Conservation (phyloP, 495 filamentous ascomycete genomes). For the Aspergillus avenaceus region DNA sequence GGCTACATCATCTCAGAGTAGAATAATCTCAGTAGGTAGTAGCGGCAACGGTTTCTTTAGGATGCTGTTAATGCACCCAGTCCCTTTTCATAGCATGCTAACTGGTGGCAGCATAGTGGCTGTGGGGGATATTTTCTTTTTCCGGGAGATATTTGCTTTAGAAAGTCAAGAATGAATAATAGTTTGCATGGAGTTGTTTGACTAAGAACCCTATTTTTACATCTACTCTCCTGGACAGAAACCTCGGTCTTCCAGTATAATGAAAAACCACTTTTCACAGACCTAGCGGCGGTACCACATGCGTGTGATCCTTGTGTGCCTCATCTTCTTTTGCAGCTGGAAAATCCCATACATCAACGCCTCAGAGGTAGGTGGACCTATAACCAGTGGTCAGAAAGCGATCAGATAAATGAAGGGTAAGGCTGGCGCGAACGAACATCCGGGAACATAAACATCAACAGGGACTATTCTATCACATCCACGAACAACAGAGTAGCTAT, state of each 20-base stretch:
- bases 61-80: not conserved
- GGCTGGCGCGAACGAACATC: conserved; percentile 48
- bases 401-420: not conserved
- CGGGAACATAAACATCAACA: conserved; percentile 95
- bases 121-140: no score
- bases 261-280: not conserved
- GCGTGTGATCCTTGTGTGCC: conserved; percentile 62
- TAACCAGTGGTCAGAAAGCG: conserved; percentile 17
- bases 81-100: no score
- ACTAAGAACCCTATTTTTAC: conserved; percentile 9
- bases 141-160: no score
- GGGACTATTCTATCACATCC: conserved; percentile 94
- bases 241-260: not conserved
- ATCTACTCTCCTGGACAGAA: not conserved
- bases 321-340: conserved; percentile 91
- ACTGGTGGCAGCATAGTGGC: no score
- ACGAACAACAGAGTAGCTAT: conserved; percentile 87
- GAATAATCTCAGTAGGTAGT: no score
- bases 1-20: no score
- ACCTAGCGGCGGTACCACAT: conserved; percentile 48
- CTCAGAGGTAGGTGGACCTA: conserved; percentile 78
- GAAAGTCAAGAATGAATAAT: no score
- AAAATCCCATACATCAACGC: conserved; percentile 94
- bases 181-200: not conserved
- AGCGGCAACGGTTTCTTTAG: no score